These are phyloP conservation scores for Steccherinum ochraceum DNA, from an alignment of 768 basidiomycete genomes.

Conservation along the genomic window DNA sequence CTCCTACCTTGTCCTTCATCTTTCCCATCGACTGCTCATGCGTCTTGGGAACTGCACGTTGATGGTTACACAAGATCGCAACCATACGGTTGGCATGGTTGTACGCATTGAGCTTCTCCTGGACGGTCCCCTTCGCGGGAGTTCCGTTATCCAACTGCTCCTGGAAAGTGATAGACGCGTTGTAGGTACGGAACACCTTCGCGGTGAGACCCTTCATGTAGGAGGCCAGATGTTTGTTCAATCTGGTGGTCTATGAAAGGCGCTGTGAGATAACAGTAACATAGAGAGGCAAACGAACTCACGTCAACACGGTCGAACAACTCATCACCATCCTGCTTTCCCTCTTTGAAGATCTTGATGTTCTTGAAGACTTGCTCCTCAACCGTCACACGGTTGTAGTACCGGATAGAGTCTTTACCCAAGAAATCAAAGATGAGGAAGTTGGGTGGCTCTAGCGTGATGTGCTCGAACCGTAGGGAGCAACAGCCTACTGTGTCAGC, in stretches of 20 bases:
- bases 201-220: conserved; percentile 99
- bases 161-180: conserved; percentile 96
- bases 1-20: conserved; percentile 77
- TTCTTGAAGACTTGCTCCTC: conserved; percentile 97
- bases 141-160: conserved; percentile 75
- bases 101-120: conserved; percentile 95
- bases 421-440: conserved; percentile 94
- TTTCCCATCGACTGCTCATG: conserved; percentile 94
- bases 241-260: conserved; percentile 52
- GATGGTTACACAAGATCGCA: conserved; percentile 99
- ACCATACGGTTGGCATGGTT: conserved; percentile 97
- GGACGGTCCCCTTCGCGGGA: conserved; percentile 64
- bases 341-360: conserved; percentile 93
- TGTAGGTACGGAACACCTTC: conserved; percentile 99
- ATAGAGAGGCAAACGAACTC: no score
- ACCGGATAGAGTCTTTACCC: conserved; percentile 98
- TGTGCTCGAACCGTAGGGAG: conserved; percentile 93
- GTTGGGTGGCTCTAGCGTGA: conserved; percentile 85
- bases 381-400: conserved; percentile 87
- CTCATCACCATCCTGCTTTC: conserved; percentile 81
- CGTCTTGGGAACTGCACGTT: conserved; percentile 86
- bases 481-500: conserved; percentile 99
- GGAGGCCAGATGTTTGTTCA: conserved; percentile 88
- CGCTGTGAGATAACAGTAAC: neutral
- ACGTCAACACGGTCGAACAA: conserved; percentile 95